phyloP scores from a whole-genome alignment of 2,329 filamentous ascomycete species.

The Ceratocystis huliohia region DNA sequence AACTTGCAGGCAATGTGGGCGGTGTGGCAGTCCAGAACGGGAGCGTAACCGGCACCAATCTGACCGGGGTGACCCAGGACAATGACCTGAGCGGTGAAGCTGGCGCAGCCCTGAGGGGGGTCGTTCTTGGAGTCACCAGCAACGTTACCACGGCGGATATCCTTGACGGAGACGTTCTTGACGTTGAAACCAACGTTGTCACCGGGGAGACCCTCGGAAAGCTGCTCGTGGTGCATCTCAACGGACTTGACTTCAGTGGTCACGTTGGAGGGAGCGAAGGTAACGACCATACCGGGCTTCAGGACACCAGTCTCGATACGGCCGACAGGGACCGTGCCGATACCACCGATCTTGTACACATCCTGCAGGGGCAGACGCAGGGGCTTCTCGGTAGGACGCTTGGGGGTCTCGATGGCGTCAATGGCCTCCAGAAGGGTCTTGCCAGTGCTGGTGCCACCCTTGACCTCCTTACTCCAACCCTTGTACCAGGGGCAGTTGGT shows the following conservation, averaged over 20 bases:
- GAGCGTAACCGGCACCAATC: slow-evolving; percentile 97
- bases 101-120: slow-evolving; percentile 74
- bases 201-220: slow-evolving; percentile 84
- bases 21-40: slow-evolving; percentile 99
- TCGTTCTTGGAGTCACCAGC: slow-evolving; percentile 99
- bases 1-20: slow-evolving; percentile 99
- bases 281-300: slow-evolving; percentile 86
- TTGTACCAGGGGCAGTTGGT: slow-evolving; percentile 99
- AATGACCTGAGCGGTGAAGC: slow-evolving; percentile 99
- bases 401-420: slow-evolving; percentile 83
- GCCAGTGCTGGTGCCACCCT: slow-evolving; percentile 67
- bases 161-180: slow-evolving; percentile 99
- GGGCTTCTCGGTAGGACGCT: slow-evolving; percentile 95
- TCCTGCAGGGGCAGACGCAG: slow-evolving; percentile 99
- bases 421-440: slow-evolving; percentile 99
- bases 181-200: slow-evolving; percentile 99
- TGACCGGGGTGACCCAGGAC: slow-evolving; percentile 99
- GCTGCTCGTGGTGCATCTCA: slow-evolving; percentile 99
- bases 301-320: slow-evolving; percentile 99
- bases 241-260: slow-evolving; percentile 99
- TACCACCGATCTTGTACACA: slow-evolving; percentile 99
- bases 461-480: slow-evolving; percentile 96
- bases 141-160: slow-evolving; percentile 99
- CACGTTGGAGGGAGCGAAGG: slow-evolving; percentile 95
- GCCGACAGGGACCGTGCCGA: slow-evolving; percentile 98